Evolutionary conservation across 352 stramenopile species (phyloP), one percentile per base, ranked within the genome.

Genomic region (Phytopythium sindhum): DNA sequence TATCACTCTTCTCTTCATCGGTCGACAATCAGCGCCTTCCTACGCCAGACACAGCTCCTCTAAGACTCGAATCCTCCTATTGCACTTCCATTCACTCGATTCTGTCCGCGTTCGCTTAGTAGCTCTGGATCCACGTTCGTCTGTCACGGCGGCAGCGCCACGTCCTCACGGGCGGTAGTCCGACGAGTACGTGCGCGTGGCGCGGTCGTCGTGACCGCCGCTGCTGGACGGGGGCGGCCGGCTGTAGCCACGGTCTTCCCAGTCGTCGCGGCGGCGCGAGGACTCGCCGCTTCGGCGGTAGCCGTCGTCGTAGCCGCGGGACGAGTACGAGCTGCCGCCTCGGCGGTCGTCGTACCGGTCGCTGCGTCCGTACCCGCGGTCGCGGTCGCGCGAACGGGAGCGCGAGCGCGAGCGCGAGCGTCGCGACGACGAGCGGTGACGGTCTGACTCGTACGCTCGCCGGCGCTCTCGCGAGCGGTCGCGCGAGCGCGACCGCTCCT

Each of bases 131-230:
- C 42, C 21, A 3, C 19, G 3, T n/a, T 48, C 42, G 6, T 48
- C 42, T 47, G 19, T 48, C 42, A 26, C 2, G 10, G n/a, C 31
- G 39, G 39, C 12, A 5, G 5, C n/a, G 35, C 37, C 5, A 19
- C 23, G 9, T 14, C 37, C 44, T 57, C 73, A 85, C 47, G 73
- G 76, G 26, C 68, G 66, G 50, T 86, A 89, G 56, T 81, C 73
- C 47, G 63, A 66, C 44, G 63, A 58, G 61, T 89, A 87, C 64
- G 68, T 74, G 57, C 80, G 80, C 41, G 68, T 76, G 57, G 67
- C 77, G 57, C 80, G 80, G 57, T 89, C 82, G 28, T 88, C 82
- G 47, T 87, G 79, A 33, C 75, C 81, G 63, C 76, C 71, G 37
- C 65, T 57, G 37, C 65, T 57, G 42, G 66, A 59, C 35, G 64